Percentiles rank a stretch among this genome's conserved stretches.
Conservation (phyloP, 139 green algal species). For the Eudorina sp. region DNA sequence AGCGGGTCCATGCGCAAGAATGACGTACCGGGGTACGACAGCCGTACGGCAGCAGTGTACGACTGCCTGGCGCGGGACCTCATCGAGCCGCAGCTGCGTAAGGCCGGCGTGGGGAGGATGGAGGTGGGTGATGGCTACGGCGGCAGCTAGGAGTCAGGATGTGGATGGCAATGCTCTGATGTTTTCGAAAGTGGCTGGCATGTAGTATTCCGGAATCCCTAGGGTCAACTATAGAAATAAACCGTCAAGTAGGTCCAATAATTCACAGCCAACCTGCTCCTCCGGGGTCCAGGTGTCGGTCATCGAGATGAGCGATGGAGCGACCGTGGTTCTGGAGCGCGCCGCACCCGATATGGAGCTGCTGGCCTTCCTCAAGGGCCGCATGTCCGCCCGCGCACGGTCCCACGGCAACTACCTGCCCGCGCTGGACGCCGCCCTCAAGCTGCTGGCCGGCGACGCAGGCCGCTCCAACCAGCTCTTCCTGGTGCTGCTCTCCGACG, state of each 20-base stretch:
- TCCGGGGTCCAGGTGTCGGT: conserved; percentile 55
- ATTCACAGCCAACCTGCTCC: no score
- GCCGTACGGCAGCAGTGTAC: no score
- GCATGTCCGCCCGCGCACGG: neutral
- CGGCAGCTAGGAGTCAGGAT: no score
- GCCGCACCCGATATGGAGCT: neutral
- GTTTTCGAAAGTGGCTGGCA: no score
- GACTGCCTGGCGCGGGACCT: no score
- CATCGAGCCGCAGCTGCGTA: conserved; percentile 35
- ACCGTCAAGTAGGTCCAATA: no score
- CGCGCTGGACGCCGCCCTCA: conserved; percentile 7
- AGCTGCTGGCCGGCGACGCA: neutral
- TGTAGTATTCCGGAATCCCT: no score
- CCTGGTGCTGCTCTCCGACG: conserved; percentile 58
- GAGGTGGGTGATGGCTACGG: no score
- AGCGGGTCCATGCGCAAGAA: conserved; percentile 60
- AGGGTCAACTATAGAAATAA: no score
- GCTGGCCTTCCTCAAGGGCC: neutral
- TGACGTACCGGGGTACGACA: conserved; percentile 51
- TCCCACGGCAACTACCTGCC: conserved; percentile 57
- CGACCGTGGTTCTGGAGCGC: conserved; percentile 28
- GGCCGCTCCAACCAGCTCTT: conserved; percentile 13
- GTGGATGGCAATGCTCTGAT: no score
- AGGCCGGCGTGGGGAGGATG: neutral
- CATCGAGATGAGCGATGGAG: conserved; percentile 50